A percentile compares a stretch with the other conserved stretches of the same genome.
phyloP scores from a whole-genome alignment of 1,284 basidiomycete genomes.

The Apiotrichum montevideense region DNA sequence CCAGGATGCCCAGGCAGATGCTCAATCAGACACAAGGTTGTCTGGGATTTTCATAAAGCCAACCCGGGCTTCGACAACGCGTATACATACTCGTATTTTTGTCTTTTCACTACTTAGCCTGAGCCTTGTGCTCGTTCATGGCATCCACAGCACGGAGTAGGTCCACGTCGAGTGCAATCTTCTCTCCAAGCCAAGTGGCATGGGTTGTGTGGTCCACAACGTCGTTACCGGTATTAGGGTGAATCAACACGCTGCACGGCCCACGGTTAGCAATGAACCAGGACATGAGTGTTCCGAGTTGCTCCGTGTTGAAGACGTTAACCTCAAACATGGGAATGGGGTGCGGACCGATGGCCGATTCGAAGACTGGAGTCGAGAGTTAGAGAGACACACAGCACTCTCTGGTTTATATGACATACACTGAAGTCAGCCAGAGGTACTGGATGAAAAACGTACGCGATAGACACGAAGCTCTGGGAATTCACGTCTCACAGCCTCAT shows the following conservation, averaged over 20 bases:
- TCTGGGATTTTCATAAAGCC: too few species aligned
- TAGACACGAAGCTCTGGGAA: constrained; percentile 20
- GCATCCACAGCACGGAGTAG: constrained; percentile 21
- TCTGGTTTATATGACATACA: neutral
- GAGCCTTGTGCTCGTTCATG: constrained; percentile 16
- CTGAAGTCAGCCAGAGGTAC: constrained; percentile 1
- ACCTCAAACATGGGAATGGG: constrained; percentile 65
- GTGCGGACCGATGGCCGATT: constrained; percentile 15
- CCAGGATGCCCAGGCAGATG: too few species aligned
- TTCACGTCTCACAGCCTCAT: constrained; percentile 19
- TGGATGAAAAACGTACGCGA: constrained; percentile 7
- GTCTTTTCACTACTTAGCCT: too few species aligned
- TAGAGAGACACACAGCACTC: neutral
- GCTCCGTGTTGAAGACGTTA: constrained; percentile 59
- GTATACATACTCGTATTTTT: too few species aligned
- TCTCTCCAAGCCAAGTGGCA: constrained; percentile 62
- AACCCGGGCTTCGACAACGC: too few species aligned
- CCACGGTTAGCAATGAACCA: constrained; percentile 62
- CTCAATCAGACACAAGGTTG: too few species aligned
- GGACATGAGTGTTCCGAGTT: constrained; percentile 60
- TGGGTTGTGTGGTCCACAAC: constrained; percentile 60
- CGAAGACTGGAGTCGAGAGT: constrained; percentile 7
- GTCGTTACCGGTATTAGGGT: constrained; percentile 62
- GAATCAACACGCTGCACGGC: constrained; percentile 63
- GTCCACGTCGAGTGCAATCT: constrained; percentile 55